Conservation (phyloP, 2,329 filamentous ascomycete species). For the Botrytis medusae region DNA sequence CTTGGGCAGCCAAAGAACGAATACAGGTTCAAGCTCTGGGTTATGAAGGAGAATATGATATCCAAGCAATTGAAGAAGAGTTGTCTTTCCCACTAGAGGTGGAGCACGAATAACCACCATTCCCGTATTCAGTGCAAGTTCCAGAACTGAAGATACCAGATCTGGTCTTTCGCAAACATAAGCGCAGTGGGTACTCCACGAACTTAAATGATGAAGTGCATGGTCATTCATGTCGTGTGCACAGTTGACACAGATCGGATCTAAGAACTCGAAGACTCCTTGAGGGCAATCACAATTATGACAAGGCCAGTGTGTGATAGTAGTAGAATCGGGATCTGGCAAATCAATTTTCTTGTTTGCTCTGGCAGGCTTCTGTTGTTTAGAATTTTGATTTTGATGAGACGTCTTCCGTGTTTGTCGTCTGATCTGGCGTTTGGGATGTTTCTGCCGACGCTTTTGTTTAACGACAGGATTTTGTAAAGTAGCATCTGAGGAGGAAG, state of each 20-base stretch:
- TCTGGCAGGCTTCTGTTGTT: neutral
- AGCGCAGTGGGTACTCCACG: neutral
- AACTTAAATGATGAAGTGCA: neutral
- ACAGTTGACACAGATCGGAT: neutral
- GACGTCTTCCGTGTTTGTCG: neutral
- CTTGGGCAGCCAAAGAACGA: neutral
- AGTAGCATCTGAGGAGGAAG: neutral
- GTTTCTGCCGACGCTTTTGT: neutral
- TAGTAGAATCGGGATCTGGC: neutral
- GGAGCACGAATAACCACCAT: slow-evolving; percentile 9
- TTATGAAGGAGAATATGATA: neutral
- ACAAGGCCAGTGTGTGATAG: slow-evolving; percentile 7
- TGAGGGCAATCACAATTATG: neutral
- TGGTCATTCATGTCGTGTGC: neutral
- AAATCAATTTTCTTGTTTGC: neutral
- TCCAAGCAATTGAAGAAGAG: neutral
- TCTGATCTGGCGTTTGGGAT: neutral
- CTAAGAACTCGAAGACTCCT: neutral
- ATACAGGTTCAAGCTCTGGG: neutral
- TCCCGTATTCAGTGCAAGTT: neutral
- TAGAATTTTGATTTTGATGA: neutral
- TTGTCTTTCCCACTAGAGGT: neutral
- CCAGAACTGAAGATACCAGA: neutral
- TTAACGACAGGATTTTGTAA: neutral
- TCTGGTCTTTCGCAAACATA: neutral